These are phyloP conservation scores for Asterochloris sp. DNA, from an alignment of 139 green algal genomes.

Conservation along the genomic window DNA sequence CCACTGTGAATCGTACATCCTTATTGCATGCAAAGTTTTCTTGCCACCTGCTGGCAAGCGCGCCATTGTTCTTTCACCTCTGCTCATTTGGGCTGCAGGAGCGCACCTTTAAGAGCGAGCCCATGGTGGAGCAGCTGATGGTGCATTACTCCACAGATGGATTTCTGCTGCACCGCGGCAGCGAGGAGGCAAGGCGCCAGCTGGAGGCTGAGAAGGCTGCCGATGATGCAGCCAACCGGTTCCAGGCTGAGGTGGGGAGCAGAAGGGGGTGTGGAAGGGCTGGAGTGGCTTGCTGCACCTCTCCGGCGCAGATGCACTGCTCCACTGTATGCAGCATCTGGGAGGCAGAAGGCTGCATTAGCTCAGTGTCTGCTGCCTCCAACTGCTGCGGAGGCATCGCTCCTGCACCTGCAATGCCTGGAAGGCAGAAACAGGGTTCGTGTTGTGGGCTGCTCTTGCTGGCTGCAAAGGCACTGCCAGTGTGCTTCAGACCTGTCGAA, in stretches of 20 bases:
- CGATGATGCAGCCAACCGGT: conserved; percentile 39
- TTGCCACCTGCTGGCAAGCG: background rate
- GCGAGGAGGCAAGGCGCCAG: conserved; percentile 74
- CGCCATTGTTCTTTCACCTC: background rate
- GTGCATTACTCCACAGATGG: conserved; percentile 76
- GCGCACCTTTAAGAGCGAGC: conserved; percentile 62
- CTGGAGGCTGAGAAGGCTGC: conserved; percentile 70
- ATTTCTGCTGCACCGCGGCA: conserved; percentile 74
- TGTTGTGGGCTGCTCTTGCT: too few relatives aligned
- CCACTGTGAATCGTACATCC: too few relatives aligned
- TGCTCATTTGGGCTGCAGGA: conserved; percentile 13
- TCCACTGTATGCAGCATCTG: background rate
- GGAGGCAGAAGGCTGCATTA: background rate
- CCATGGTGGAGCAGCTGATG: conserved; percentile 82
- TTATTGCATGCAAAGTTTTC: background rate
- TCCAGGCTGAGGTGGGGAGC: conserved; percentile 5
- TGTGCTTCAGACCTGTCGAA: too few relatives aligned
- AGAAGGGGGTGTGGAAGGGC: too few relatives aligned
- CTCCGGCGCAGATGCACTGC: background rate
- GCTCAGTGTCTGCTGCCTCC: too few relatives aligned
- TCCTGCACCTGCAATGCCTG: too few relatives aligned
- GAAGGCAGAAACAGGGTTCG: too few relatives aligned
- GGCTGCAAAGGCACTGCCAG: too few relatives aligned
- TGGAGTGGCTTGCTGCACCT: background rate
- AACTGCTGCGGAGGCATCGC: too few relatives aligned